Base-by-base conservation (phyloP, 495 filamentous ascomycete species). In the Letharia columbiana region DNA sequence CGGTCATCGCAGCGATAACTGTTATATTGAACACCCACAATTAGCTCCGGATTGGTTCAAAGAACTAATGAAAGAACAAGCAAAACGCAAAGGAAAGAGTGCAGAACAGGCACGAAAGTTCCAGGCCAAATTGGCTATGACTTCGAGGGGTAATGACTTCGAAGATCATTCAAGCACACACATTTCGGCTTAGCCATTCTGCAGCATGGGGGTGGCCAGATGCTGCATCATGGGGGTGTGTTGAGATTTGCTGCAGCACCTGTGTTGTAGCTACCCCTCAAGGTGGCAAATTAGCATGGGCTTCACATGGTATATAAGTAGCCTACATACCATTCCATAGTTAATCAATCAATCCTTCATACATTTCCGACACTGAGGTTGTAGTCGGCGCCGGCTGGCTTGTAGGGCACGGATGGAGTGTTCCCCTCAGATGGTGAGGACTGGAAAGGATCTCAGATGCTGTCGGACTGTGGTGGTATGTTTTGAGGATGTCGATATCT, bases 381-480 rank as follows among this genome's bases (percentile, higher is more conserved):
- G 33, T 57, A 17, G 15, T 37, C 54, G 18, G 54, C 54, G 54
- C 54, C 54, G 15, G 31, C 54, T 18, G 54, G 17, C 33, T 57
- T 57, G 54, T 18, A 20, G 37, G 54, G 54, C 31, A 37, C 33
- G 6, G 18, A n/a, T 10, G 31, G 15, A 9, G 31, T 57, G 5
- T 20, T 37, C 3, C 54, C 54, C 50, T 31, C 50, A 2, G 50
- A 54, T 15, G 50, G 23, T 33, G 50, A 28, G 12, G 50, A 54
- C 23, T 54, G 50, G 28, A 33, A 66, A 33, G 33, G 17, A 31
- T 28, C 42, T 17, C 37, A 66, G 56, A n/a, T 20, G 10, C n/a
- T 35, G 42, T 63, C 39, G 20, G 52, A 39, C 50, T 41, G 60
- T 7, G n/a, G 60, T 17, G 40, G n/a, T 15, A 61, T 68, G 58